These are phyloP conservation scores for Pinus taeda DNA, from an alignment of 75 land plant species.

Conservation along the genomic window DNA sequence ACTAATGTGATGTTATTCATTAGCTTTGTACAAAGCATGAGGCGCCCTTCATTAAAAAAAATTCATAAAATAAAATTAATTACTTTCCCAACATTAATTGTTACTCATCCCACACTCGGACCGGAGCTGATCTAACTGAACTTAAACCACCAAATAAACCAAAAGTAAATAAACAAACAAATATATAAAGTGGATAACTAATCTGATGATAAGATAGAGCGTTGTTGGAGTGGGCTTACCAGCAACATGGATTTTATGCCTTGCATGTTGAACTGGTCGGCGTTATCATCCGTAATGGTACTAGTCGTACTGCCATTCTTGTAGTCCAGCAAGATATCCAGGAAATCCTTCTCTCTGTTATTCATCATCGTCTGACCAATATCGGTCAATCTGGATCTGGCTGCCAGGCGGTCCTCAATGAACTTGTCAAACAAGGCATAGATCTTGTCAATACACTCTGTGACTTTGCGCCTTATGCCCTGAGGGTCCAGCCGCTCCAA, in stretches of 20 bases:
- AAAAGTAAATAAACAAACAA: too few relatives aligned
- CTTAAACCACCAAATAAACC: too few relatives aligned
- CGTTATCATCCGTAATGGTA: neutral
- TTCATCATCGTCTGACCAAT: neutral
- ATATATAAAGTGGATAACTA: neutral
- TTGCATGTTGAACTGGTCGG: neutral
- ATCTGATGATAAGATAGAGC: too few relatives aligned
- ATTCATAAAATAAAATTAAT: too few relatives aligned
- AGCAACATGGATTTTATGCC: constrained; percentile 3
- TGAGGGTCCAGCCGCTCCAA: constrained; percentile 35
- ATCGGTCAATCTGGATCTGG: neutral
- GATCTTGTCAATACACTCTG: constrained; percentile 10
- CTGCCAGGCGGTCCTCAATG: constrained; percentile 18
- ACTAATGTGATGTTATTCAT: too few relatives aligned
- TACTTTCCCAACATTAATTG: too few relatives aligned
- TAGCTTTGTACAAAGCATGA: too few relatives aligned
- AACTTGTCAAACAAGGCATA: constrained; percentile 24
- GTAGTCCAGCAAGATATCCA: constrained; percentile 39
- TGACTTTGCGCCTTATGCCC: constrained; percentile 28
- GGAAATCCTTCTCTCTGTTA: constrained; percentile 24
- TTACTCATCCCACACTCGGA: too few relatives aligned
- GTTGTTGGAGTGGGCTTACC: neutral
- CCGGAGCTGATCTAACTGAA: too few relatives aligned
- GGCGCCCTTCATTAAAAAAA: too few relatives aligned
- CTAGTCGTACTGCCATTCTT: neutral